A percentile compares a stretch with the other conserved stretches of the same genome.
Conservation (phyloP, 2,329 filamentous ascomycete genomes). For the Colletotrichum kahawae region DNA sequence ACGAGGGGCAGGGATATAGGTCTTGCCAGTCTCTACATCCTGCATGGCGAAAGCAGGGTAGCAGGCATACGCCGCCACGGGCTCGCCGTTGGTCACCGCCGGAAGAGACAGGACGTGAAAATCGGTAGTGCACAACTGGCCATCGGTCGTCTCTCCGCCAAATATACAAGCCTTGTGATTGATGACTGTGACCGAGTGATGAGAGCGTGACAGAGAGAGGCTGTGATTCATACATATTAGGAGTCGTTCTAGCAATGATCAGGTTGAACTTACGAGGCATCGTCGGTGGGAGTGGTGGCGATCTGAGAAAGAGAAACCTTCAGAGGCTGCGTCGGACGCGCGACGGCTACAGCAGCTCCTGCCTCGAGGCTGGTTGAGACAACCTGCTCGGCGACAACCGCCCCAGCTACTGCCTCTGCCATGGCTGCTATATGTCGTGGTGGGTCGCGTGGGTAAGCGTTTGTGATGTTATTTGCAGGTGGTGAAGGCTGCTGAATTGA, state of each 20-base stretch:
- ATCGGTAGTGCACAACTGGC: constrained; percentile 50
- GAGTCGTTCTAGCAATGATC: neutral
- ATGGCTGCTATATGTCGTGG: constrained; percentile 26
- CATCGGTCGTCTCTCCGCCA: constrained; percentile 47
- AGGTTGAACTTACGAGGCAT: constrained; percentile 30
- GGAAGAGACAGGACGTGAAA: constrained; percentile 59
- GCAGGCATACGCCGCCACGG: constrained; percentile 30
- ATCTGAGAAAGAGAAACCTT: constrained; percentile 55
- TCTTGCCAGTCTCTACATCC: constrained; percentile 29
- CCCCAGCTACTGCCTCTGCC: constrained; percentile 43
- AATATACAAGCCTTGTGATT: constrained; percentile 61
- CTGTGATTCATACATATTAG: constrained; percentile 17
- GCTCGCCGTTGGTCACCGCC: constrained; percentile 35
- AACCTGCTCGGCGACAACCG: constrained; percentile 43
- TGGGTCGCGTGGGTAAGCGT: neutral
- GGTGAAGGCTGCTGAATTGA: neutral
- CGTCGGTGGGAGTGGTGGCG: constrained; percentile 34
- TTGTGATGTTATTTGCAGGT: neutral
- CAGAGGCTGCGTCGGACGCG: constrained; percentile 57
- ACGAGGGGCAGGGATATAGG: constrained; percentile 35
- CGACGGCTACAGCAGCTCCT: constrained; percentile 47
- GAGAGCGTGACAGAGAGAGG: constrained; percentile 47
- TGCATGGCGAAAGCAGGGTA: constrained; percentile 34
- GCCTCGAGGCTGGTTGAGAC: constrained; percentile 44
- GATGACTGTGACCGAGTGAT: constrained; percentile 58